phyloP scores from a whole-genome alignment of 139 green algal genomes.

The Eudorina sp. region DNA sequence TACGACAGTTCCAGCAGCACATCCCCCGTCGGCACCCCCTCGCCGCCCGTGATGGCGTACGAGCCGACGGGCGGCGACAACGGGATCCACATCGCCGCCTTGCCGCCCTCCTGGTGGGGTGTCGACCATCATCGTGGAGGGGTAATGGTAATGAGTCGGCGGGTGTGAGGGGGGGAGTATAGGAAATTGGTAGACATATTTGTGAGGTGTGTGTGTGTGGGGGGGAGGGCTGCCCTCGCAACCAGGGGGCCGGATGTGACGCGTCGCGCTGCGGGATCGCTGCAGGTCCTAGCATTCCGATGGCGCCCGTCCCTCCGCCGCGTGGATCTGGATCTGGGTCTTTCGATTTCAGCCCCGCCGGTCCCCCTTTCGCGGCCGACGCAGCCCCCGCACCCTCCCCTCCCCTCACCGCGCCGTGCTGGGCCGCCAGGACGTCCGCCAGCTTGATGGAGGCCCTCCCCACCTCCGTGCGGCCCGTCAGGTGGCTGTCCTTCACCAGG shows the following conservation, averaged over 20 bases:
- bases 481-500: conserved; percentile 85
- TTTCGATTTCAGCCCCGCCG: too few species aligned
- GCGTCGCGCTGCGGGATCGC: too few species aligned
- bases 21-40: conserved; percentile 62
- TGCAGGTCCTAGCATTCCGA: too few species aligned
- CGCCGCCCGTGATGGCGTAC: background rate
- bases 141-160: too few species aligned
- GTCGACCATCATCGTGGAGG: too few species aligned
- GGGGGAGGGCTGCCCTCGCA: too few species aligned
- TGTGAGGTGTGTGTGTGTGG: too few species aligned
- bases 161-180: too few species aligned
- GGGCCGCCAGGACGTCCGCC: conserved; percentile 38
- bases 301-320: too few species aligned
- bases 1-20: conserved; percentile 85
- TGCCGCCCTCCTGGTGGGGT: conserved; percentile 67
- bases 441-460: conserved; percentile 77
- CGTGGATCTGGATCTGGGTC: too few species aligned
- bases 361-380: background rate
- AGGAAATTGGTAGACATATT: too few species aligned
- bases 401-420: background rate
- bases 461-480: conserved; percentile 88
- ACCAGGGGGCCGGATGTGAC: too few species aligned
- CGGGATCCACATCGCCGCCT: conserved; percentile 79
- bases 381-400: background rate
- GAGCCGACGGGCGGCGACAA: conserved; percentile 59